Percentiles rank a stretch among this genome's conserved stretches.
Evolutionary conservation across 2,329 filamentous ascomycete species (phyloP).

Genomic region (Aspergillus quadrilineatus): DNA sequence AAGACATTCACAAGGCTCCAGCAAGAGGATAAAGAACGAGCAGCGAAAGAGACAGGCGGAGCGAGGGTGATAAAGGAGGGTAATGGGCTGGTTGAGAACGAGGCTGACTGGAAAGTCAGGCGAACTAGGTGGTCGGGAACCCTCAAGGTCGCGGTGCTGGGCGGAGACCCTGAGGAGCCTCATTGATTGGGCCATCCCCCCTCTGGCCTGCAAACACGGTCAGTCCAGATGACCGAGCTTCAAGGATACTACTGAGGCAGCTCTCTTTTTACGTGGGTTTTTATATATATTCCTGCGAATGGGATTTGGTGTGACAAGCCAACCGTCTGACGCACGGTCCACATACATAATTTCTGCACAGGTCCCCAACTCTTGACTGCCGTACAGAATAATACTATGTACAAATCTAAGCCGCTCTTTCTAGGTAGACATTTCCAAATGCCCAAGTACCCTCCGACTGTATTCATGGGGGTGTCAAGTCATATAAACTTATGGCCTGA

Average conservation of each 20-base stretch:
- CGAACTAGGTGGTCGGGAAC: conserved; percentile 5
- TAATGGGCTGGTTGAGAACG: background rate
- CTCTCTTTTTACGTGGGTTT: background rate
- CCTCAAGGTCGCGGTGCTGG: background rate
- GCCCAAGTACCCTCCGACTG: background rate
- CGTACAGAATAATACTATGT: background rate
- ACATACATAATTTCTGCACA: background rate
- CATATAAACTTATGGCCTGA: background rate
- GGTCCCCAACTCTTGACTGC: background rate
- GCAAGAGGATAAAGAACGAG: conserved; percentile 10
- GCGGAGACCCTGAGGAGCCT: background rate
- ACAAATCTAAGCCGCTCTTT: background rate
- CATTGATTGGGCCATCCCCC: conserved; percentile 23
- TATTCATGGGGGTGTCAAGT: background rate
- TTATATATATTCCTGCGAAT: background rate
- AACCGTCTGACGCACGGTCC: background rate
- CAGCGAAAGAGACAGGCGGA: conserved; percentile 19
- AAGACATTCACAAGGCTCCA: conserved; percentile 37
- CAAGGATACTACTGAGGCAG: background rate
- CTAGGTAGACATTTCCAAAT: background rate
- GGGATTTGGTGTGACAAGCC: background rate
- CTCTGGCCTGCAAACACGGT: background rate
- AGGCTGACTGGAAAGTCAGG: conserved; percentile 15
- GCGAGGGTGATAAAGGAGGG: conserved; percentile 7
- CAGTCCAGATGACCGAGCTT: conserved; percentile 7